Evolutionary conservation across 495 filamentous ascomycete genomes (phyloP), one percentile per base, ranked within the genome.

Genomic region (Chlorociboria aeruginascens): DNA sequence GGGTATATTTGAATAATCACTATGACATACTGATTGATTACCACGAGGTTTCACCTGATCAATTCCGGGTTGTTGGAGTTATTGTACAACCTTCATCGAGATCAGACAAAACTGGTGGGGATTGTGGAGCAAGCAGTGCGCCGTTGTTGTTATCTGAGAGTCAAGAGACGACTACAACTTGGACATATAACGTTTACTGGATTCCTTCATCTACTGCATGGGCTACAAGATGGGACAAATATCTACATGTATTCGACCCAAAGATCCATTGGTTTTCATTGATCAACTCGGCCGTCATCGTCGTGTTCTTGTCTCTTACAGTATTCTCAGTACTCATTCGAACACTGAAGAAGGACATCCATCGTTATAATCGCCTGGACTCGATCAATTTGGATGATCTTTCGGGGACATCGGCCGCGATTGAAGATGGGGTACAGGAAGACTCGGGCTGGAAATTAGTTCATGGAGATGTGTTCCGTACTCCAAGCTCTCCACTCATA

Each of bases 371-470:
- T 65, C 76, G 89, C 12, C 72, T 98, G 10, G 92, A 98, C 55
- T 74, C 81, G 57, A 79, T 90, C 63, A 82, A 82, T 56, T 67
- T 95, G 29, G 89, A 95, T 34, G 89, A 94, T 64, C 67, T 95
- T 7, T 78, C 82, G 33, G 79, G 82, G 28, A 82, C 81, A 1
- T 82, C 76, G 29, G 73, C 70, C 28, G 78, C 76, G 8, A 66
- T 89, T 8, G 90, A 98, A 50, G 92, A 97, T 58, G 89, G 89
- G 11, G 85, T 97, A 1, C 89, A 95, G 60, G 92, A 98, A 62
- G 92, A 98, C 63, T 95, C 88, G 6, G 92, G 92, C 33, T 98
- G 92, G 92, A 98, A 98, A 67, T 69, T 98, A 38, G 89, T 98
- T 0, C 92, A 98, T 57, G 92, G 92, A 38, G 92, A 98, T 65